phyloP scores from a whole-genome alignment of 2,329 filamentous ascomycete species.

The Claviceps monticola region DNA sequence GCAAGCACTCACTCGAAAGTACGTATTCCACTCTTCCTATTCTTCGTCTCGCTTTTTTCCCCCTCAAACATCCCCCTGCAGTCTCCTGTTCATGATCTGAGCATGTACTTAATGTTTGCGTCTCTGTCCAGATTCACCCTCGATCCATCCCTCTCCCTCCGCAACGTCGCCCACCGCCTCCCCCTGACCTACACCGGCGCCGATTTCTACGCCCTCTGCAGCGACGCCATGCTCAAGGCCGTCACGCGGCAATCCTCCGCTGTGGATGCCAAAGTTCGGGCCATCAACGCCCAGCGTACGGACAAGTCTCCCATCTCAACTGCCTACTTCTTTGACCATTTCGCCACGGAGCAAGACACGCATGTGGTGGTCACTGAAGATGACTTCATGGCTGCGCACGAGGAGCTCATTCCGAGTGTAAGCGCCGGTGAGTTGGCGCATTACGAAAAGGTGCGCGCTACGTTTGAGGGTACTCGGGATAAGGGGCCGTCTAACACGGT shows the following conservation, averaged over 20 bases:
- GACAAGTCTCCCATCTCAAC: conserved; percentile 49
- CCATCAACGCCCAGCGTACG: conserved; percentile 42
- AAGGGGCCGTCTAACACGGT: conserved; percentile 10
- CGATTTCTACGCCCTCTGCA: conserved; percentile 93
- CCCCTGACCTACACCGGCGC: conserved; percentile 96
- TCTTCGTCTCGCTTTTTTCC: not conserved
- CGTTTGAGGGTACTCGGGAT: conserved; percentile 54
- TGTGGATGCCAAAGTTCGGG: conserved; percentile 71
- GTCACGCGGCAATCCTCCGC: conserved; percentile 77
- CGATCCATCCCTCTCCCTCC: conserved; percentile 62
- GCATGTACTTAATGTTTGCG: not conserved
- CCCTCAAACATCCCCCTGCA: not conserved
- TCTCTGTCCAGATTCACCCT: conserved; percentile 57
- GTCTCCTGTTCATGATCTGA: not conserved
- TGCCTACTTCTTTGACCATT: conserved; percentile 91
- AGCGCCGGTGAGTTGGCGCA: conserved; percentile 84
- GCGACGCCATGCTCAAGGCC: conserved; percentile 96
- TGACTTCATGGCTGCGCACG: conserved; percentile 71
- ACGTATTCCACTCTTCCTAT: conserved; percentile 23
- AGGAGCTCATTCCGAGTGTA: conserved; percentile 84
- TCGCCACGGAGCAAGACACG: conserved; percentile 68
- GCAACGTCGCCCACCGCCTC: conserved; percentile 57
- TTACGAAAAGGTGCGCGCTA: conserved; percentile 69
- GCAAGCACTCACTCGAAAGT: conserved; percentile 90
- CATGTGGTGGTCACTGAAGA: conserved; percentile 78